Evolutionary conservation across 2,329 filamentous ascomycete species (phyloP), one percentile per base, ranked within the genome.

Genomic region (Leptographium wingfieldii): DNA sequence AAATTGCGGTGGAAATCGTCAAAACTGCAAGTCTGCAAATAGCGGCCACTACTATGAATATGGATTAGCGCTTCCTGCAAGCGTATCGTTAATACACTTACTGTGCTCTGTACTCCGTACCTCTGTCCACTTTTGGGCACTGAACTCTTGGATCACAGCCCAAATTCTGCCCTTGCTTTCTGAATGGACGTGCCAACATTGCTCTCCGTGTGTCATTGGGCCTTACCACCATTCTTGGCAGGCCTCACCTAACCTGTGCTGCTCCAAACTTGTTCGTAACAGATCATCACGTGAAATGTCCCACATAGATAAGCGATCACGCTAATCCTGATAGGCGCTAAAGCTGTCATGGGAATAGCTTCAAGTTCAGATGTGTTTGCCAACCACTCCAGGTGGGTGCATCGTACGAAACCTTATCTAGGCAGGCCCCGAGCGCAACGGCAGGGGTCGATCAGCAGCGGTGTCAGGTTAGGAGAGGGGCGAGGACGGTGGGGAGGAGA

Each of bases 321-420:
- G 35, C 60, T 59, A 59, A 19, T 14, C 60, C 55, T 25, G 56
- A 55, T 33, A 33, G 11, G 58, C 55, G n/a, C 51, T 56, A 58
- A 55, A 59, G 22, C 40, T 56, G 22, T 29, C 54, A 27, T n/a
- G 16, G 38, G 35, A 29, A 56, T 56, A 43, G 54, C 35, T 40
- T 56, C 54, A 29, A 11, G 22, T n/a, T 43, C 52, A 38, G 53
- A 33, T 40, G 11, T 38, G 33, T 33, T 40, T n/a, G n/a, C 53
- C n/a, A 11, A 10, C 29, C 53, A 38, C 16, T 31, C 16, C 29
- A 54, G 16, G 29, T 35, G 53, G 33, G 12, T 35, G 49, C 3
- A 16, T 29, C 14, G 38, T 40, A 40, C 38, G 46, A 40, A 40
- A 49, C n/a, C 31, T 29, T 27, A 52, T 52, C 27, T 52, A 25